Evolutionary conservation across 352 stramenopile genomes (phyloP).

Genomic region (Pythium rhizo-oryzae): DNA sequence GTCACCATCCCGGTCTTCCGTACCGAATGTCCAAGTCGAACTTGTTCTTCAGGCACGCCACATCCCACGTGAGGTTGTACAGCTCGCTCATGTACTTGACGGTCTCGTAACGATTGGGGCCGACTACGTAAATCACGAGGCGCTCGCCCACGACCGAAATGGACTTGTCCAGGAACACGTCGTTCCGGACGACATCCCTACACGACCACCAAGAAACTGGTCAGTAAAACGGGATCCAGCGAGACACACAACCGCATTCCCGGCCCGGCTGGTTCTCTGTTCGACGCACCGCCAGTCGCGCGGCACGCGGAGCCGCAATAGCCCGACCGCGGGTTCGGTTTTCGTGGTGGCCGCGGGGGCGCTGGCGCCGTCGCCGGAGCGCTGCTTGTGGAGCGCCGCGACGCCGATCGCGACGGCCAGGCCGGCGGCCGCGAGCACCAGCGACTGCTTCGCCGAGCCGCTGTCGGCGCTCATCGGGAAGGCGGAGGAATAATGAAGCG

Average conservation of each 20-base stretch:
- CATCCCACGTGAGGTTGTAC: conserved; percentile 74
- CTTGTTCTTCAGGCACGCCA: conserved; percentile 56
- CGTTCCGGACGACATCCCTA: conserved; percentile 25
- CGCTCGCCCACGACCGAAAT: conserved; percentile 45
- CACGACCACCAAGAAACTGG: neutral
- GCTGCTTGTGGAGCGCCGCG: conserved; percentile 20
- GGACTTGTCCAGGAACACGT: conserved; percentile 76
- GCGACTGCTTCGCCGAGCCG: conserved; percentile 6
- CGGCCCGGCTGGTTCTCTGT: neutral
- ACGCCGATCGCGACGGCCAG: conserved; percentile 21
- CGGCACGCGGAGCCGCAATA: conserved; percentile 15
- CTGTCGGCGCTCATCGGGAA: conserved; percentile 10
- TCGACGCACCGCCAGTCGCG: conserved; percentile 17
- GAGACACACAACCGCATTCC: no score
- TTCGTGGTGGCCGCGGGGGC: neutral
- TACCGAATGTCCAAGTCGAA: conserved; percentile 50
- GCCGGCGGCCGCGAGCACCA: conserved; percentile 16
- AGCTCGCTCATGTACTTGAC: conserved; percentile 82
- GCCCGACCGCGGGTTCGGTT: neutral
- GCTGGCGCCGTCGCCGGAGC: neutral
- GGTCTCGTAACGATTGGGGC: conserved; percentile 53
- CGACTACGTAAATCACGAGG: conserved; percentile 70
- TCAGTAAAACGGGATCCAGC: no score
- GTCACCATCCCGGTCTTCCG: no score
- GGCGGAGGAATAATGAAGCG: neutral